phyloP scores from a whole-genome alignment of 2,329 filamentous ascomycete genomes.

The Penicillium crustosum region DNA sequence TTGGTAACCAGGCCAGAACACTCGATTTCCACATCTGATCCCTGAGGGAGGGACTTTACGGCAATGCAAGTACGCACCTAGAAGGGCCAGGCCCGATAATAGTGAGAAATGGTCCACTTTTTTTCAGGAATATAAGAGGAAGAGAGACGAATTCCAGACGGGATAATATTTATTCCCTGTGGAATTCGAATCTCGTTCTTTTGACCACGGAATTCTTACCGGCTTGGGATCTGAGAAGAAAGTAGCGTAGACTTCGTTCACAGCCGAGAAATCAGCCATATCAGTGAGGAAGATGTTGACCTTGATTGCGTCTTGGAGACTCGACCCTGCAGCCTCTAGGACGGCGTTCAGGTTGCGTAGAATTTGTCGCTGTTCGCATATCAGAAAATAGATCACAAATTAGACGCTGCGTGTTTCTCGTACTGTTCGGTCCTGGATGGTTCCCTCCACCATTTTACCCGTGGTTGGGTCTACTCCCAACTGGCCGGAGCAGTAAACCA shows the following conservation, averaged over 20 bases:
- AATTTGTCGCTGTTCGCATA: conserved; percentile 47
- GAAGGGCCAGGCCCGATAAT: neutral
- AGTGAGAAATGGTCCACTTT: conserved; percentile 3
- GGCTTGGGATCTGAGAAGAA: conserved; percentile 30
- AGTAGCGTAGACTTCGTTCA: conserved; percentile 73
- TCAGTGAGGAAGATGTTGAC: conserved; percentile 64
- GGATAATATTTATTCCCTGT: neutral
- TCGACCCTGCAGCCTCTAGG: conserved; percentile 59
- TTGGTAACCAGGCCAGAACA: conserved; percentile 44
- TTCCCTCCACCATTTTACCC: conserved; percentile 54
- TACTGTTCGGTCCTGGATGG: conserved; percentile 55
- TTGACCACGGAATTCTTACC: conserved; percentile 15
- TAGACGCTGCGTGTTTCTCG: conserved; percentile 10
- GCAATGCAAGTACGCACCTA: conserved; percentile 49
- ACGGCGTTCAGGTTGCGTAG: conserved; percentile 57
- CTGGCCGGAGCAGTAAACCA: conserved; percentile 66
- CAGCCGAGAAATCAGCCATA: conserved; percentile 66
- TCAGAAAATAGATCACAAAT: neutral
- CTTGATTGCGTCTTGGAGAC: conserved; percentile 61
- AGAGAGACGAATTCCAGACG: neutral
- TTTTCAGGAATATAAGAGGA: neutral
- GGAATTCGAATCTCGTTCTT: neutral
- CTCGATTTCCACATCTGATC: conserved; percentile 57
- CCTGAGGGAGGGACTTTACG: conserved; percentile 52
- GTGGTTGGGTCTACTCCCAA: conserved; percentile 58